Conservation (phyloP, 805 yeast genomes). For the Yamadazyma ubonensis region DNA sequence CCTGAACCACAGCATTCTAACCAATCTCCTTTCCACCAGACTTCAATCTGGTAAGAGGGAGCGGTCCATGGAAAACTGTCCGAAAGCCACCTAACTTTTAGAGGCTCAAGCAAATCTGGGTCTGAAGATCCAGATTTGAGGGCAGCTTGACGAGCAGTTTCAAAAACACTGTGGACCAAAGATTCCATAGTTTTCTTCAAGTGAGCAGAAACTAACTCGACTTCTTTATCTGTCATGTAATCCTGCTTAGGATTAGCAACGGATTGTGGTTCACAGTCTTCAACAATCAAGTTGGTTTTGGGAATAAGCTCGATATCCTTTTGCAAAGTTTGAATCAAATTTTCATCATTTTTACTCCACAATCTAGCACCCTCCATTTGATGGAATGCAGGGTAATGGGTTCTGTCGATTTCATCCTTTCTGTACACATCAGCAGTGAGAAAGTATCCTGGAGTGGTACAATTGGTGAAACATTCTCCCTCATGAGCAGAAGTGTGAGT, state of each 20-base stretch:
- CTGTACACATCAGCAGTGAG: conserved; percentile 96
- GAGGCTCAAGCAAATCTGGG: conserved; percentile 66
- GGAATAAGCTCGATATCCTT: conserved; percentile 67
- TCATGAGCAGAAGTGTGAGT: conserved; percentile 99
- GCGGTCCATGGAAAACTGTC: conserved; percentile 98
- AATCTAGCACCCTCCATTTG: conserved; percentile 95
- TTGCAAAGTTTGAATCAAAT: conserved; percentile 39
- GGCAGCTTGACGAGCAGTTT: conserved; percentile 64
- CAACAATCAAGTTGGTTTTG: conserved; percentile 65
- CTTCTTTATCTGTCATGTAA: conserved; percentile 69
- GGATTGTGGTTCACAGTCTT: conserved; percentile 52
- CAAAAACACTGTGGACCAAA: conserved; percentile 78
- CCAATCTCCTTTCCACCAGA: conserved; percentile 99
- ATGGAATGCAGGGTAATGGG: conserved; percentile 96
- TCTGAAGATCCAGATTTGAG: conserved; percentile 55
- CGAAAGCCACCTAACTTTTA: conserved; percentile 90
- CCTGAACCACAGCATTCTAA: conserved; percentile 97
- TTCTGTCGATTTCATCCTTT: conserved; percentile 90
- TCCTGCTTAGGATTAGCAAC: conserved; percentile 76
- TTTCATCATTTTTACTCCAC: conserved; percentile 60
- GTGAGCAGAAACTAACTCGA: conserved; percentile 68
- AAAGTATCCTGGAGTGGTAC: conserved; percentile 79
- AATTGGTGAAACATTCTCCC: conserved; percentile 69
- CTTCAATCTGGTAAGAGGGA: conserved; percentile 98
- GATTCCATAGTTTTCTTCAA: conserved; percentile 84